Percentiles rank a stretch among this genome's conserved stretches.
These are phyloP conservation scores for Pichia terricola DNA, from an alignment of 1,139 yeast genomes.

Conservation along the genomic window DNA sequence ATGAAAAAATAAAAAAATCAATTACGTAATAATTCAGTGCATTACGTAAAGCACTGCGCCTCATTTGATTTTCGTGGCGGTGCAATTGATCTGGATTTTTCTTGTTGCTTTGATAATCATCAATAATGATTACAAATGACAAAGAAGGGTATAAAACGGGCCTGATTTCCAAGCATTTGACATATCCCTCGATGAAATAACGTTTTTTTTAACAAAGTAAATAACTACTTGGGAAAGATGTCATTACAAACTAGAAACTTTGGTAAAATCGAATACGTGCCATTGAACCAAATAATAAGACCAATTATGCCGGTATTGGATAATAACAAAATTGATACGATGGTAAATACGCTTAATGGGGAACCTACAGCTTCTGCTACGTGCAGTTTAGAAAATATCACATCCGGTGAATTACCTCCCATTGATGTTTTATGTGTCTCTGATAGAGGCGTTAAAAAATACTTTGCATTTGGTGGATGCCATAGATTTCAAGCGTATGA, in stretches of 20 bases:
- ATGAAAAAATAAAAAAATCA: too few relatives aligned
- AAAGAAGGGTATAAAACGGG: too few relatives aligned
- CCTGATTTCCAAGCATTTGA: too few relatives aligned
- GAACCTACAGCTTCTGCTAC: constrained; percentile 56
- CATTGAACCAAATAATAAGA: constrained; percentile 55
- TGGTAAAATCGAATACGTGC: constrained; percentile 44
- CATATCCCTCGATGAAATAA: too few relatives aligned
- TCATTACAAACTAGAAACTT: constrained; percentile 38
- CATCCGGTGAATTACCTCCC: constrained; percentile 64
- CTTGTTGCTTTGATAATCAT: too few relatives aligned
- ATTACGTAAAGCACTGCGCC: too few relatives aligned
- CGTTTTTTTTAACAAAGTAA: too few relatives aligned
- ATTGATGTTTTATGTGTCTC: constrained; percentile 64
- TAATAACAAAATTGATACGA: constrained; percentile 58
- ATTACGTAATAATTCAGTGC: too few relatives aligned
- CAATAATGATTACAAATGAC: too few relatives aligned
- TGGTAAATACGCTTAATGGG: constrained; percentile 67
- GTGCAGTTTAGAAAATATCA: constrained; percentile 44
- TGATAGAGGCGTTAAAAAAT: constrained; percentile 49
- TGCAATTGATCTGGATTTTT: too few relatives aligned
- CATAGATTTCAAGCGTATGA: constrained; percentile 78
- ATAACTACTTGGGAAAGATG: constrained; percentile 10
- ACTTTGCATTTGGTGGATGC: constrained; percentile 82
- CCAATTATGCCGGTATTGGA: constrained; percentile 84
- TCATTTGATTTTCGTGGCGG: too few relatives aligned